phyloP scores from a whole-genome alignment of 495 filamentous ascomycete genomes.

The Ramalina intermedia region DNA sequence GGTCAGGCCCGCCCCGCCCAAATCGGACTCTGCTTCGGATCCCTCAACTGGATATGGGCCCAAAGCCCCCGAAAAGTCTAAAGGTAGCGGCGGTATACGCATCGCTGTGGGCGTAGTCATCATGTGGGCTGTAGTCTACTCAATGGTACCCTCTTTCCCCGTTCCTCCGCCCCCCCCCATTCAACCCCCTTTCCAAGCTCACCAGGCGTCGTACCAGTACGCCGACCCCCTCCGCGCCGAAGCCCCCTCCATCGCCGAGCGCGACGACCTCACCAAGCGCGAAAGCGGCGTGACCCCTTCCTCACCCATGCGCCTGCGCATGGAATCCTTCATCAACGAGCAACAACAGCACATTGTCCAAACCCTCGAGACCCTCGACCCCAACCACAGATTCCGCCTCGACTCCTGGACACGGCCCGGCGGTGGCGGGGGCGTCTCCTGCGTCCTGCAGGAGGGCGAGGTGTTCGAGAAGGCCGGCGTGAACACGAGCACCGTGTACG shows the following conservation, averaged over 20 bases:
- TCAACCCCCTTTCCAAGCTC: background rate
- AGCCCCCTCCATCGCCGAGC: slow-evolving; percentile 55
- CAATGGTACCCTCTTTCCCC: slow-evolving; percentile 37
- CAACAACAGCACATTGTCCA: slow-evolving; percentile 77
- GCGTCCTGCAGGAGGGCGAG: slow-evolving; percentile 87
- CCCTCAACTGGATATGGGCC: background rate
- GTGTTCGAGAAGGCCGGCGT: slow-evolving; percentile 98
- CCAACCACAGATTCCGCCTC: slow-evolving; percentile 57
- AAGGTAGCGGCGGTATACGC: slow-evolving; percentile 33
- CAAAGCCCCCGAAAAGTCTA: background rate
- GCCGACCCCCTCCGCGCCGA: slow-evolving; percentile 32
- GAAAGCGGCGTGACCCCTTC: slow-evolving; percentile 44
- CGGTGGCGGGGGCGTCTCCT: slow-evolving; percentile 77
- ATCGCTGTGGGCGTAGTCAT: slow-evolving; percentile 48
- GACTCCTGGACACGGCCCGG: slow-evolving; percentile 82
- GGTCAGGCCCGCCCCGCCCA: background rate
- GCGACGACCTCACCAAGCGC: slow-evolving; percentile 49
- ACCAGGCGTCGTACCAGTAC: slow-evolving; percentile 23
- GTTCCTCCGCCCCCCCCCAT: background rate
- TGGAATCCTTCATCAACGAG: slow-evolving; percentile 89
- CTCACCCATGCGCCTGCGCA: slow-evolving; percentile 92
- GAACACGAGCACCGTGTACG: slow-evolving; percentile 89
- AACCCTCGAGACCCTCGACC: slow-evolving; percentile 65
- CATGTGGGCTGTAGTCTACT: slow-evolving; percentile 48
- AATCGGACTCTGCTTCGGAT: background rate